These are phyloP conservation scores for Aureobasidium pullulans DNA, from an alignment of 2,329 filamentous ascomycete genomes.

Conservation along the genomic window DNA sequence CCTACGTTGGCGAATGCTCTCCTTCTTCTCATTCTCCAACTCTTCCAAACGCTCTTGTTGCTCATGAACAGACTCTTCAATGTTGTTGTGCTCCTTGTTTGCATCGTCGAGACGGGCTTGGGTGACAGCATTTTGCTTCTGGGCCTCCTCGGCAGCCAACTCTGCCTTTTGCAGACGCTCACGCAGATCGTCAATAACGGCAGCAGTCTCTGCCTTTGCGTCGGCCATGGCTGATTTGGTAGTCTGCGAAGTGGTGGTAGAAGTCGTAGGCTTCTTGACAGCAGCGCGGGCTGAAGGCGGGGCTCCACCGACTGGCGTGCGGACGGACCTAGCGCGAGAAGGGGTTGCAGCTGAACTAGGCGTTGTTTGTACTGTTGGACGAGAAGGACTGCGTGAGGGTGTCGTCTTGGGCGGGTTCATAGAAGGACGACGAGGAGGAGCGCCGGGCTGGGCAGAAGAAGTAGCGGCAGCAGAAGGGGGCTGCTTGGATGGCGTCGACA, in stretches of 20 bases:
- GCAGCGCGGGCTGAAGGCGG: constrained; percentile 68
- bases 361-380: background rate
- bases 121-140: constrained; percentile 77
- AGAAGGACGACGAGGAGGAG: constrained; percentile 14
- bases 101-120: constrained; percentile 83
- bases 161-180: constrained; percentile 77
- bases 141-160: constrained; percentile 53
- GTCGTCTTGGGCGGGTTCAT: constrained; percentile 12
- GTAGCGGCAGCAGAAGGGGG: constrained; percentile 13
- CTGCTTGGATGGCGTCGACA: constrained; percentile 17
- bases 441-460: constrained; percentile 2
- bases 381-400: constrained; percentile 14
- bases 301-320: constrained; percentile 40
- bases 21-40: constrained; percentile 76
- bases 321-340: constrained; percentile 52
- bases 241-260: constrained; percentile 12
- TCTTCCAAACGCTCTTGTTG: constrained; percentile 75
- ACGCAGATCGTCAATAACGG: constrained; percentile 75
- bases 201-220: constrained; percentile 69
- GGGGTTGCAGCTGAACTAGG: constrained; percentile 10
- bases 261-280: constrained; percentile 46
- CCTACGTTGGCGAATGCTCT: constrained; percentile 72
- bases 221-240: constrained; percentile 45
- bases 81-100: constrained; percentile 69
- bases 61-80: constrained; percentile 85